Evolutionary conservation across 257 asterid genomes (phyloP), one percentile per base, ranked within the genome.

Genomic region (Salvia miltiorrhiza): DNA sequence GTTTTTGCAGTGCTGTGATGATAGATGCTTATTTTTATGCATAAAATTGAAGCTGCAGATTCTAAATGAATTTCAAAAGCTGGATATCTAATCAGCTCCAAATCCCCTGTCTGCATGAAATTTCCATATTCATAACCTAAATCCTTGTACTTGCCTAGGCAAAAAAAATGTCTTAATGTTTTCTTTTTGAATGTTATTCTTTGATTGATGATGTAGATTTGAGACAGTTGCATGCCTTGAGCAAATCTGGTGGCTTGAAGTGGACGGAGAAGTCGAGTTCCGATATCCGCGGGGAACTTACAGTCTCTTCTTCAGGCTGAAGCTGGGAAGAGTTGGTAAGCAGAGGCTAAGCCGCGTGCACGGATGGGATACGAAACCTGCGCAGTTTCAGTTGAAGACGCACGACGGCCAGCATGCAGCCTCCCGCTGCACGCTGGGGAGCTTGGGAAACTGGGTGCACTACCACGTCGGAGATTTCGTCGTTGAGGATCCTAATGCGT

Each of bases 201-300:
- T 61, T 39, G 23, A 35, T 69, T 30, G 11, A 35, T 72, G 4
- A 8, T 81, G 47, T 24, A 90, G 97, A 70, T 90, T 87, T 56
- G 82, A 81, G 58, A 81, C 93, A 24, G 70, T 88, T 5, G 96
- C 96, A 28, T 88, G 81, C 77, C 95, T 91, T 69, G 88, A 91
- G 24, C 97, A 91, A 65, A 88, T 87, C 43, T 85, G 97, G 96
- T 91, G 97, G 97, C 81, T 91, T 20, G 89, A 91, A 78, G 89
- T 88, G 24, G 89, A 65, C 6, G 96, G 96, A 11, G 88, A 78
- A 58, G 60, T 84, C 4, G 93, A 91, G 78, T 91, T 91, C 80
- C 84, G 80, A 47, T 79, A 88, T n/a, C 91, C 95, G 20, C 62
- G 61, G 30, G 97, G 95, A 59, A 68, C 73, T 16, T 88, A 91